Evolutionary conservation across 306 rosid species (phyloP).

Genomic region (Dalbergia oliveri): DNA sequence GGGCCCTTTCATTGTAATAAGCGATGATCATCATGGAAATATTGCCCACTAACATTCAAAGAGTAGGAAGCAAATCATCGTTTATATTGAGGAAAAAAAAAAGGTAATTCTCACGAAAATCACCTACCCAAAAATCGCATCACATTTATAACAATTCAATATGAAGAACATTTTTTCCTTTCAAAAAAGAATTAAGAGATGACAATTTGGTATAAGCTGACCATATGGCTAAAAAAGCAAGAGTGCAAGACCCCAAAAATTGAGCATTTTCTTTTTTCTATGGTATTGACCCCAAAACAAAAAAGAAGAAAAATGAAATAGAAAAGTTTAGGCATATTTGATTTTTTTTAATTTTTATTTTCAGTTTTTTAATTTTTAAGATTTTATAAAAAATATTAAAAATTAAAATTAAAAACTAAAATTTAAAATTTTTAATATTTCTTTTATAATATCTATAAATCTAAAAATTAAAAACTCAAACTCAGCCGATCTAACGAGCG

Average conservation of each 20-base stretch:
- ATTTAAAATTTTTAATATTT: too few relatives aligned
- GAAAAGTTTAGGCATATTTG: not conserved
- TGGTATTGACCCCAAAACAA: not conserved
- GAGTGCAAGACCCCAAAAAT: not conserved
- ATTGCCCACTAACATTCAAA: conserved; percentile 21
- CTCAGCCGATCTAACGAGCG: too few relatives aligned
- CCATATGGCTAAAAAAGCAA: not conserved
- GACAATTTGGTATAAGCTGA: not conserved
- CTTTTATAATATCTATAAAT: too few relatives aligned
- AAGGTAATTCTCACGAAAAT: conserved; percentile 14
- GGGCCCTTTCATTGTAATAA: not conserved
- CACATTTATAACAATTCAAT: too few relatives aligned
- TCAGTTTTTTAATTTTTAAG: too few relatives aligned
- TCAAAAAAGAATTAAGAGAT: not conserved
- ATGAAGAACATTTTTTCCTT: not conserved
- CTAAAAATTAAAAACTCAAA: too few relatives aligned
- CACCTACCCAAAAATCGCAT: not conserved
- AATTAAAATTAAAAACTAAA: too few relatives aligned
- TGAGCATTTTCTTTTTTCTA: not conserved
- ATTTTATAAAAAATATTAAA: too few relatives aligned
- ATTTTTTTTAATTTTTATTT: too few relatives aligned
- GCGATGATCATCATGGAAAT: conserved; percentile 17
- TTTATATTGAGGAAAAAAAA: not conserved
- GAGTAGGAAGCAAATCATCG: conserved; percentile 5
- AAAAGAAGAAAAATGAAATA: not conserved